Evolutionary conservation across 78 protist genomes (phyloP).

Genomic region (Planoprotostelium fungivorum): DNA sequence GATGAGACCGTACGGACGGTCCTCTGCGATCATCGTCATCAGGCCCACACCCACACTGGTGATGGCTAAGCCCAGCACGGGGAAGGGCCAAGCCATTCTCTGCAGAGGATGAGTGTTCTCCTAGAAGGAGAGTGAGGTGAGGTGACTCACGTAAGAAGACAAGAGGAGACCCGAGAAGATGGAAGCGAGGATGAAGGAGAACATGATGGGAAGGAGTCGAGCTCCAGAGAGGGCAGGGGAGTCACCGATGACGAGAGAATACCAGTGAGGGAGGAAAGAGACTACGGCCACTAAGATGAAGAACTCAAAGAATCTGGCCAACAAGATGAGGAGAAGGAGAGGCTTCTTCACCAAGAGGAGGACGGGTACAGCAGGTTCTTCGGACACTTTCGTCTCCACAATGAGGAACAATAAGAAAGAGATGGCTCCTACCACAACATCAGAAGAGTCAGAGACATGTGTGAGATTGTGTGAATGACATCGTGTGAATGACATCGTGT

Average conservation of each 20-base stretch:
- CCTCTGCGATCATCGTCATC: not conserved
- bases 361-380: not conserved
- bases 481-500: too few species aligned
- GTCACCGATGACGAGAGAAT: not conserved
- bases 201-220: not conserved
- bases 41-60: not conserved
- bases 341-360: not conserved
- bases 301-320: not conserved
- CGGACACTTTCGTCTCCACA: not conserved
- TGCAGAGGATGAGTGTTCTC: not conserved
- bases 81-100: not conserved
- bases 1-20: not conserved
- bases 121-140: too few species aligned
- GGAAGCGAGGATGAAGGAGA: not conserved
- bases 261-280: not conserved
- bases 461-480: too few species aligned
- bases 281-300: not conserved
- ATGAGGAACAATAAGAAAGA: not conserved
- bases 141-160: not conserved
- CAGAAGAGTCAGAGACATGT: too few species aligned
- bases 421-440: not conserved
- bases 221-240: not conserved
- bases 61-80: not conserved
- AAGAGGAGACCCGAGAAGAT: not conserved
- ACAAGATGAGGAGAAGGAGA: not conserved